Evolutionary conservation across 345 rosid species (phyloP).

Genomic region (Eutrema japonicum): DNA sequence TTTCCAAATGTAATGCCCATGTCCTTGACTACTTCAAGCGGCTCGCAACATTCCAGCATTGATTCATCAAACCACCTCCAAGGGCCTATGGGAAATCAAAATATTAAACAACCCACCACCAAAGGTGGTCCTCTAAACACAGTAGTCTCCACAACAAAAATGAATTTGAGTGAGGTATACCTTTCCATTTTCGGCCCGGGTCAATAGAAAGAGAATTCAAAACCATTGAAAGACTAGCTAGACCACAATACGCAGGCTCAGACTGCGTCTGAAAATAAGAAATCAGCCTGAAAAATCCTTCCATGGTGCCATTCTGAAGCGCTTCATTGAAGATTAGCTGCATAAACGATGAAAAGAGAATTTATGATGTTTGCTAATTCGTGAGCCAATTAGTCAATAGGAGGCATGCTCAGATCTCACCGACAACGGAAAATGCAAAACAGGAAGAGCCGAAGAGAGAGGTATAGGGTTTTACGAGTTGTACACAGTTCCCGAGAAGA

Average conservation of each 20-base stretch:
- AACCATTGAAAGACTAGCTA: slow-evolving; percentile 89
- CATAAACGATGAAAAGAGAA: slow-evolving; percentile 17
- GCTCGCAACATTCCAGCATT: slow-evolving; percentile 95
- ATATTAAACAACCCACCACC: not conserved
- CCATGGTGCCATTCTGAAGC: slow-evolving; percentile 88
- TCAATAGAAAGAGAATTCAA: slow-evolving; percentile 91
- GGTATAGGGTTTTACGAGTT: slow-evolving; percentile 10
- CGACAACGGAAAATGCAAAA: not conserved
- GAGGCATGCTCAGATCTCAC: slow-evolving; percentile 23
- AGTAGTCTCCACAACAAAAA: not conserved
- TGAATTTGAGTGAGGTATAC: slow-evolving; percentile 25
- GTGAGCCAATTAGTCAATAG: not conserved
- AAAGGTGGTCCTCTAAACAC: slow-evolving; percentile 11
- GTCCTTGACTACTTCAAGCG: slow-evolving; percentile 76
- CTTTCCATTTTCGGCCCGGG: slow-evolving; percentile 86
- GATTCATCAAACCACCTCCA: slow-evolving; percentile 99
- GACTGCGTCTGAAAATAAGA: slow-evolving; percentile 92
- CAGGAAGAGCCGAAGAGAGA: not conserved
- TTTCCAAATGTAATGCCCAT: slow-evolving; percentile 90
- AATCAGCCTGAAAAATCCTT: slow-evolving; percentile 80
- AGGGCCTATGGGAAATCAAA: slow-evolving; percentile 64
- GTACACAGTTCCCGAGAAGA: not conserved
- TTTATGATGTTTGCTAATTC: not conserved
- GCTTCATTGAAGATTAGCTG: slow-evolving; percentile 85
- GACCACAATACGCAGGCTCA: slow-evolving; percentile 89